Conservation (phyloP, 352 stramenopile genomes). For the Globisporangium perplexum region DNA sequence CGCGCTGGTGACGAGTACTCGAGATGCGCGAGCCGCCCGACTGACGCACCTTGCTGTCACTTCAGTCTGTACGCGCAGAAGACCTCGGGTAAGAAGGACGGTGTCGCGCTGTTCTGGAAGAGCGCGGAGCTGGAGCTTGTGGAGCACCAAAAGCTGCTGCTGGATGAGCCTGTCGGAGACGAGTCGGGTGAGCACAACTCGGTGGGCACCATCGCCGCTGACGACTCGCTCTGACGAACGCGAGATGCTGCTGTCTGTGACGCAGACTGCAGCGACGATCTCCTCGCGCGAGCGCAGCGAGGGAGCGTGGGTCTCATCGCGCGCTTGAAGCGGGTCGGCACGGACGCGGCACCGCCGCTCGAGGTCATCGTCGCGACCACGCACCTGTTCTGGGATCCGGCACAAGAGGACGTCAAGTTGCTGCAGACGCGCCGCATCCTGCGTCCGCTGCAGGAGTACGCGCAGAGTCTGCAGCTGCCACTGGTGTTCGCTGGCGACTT, state of each 20-base stretch:
- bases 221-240: background rate
- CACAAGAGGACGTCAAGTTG: conserved; percentile 80
- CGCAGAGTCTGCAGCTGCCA: conserved; percentile 13
- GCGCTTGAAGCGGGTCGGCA: conserved; percentile 38
- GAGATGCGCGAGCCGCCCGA: too few species aligned
- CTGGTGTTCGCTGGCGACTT: conserved; percentile 76
- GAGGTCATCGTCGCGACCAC: conserved; percentile 73
- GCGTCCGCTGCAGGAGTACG: conserved; percentile 34
- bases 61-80: conserved; percentile 71
- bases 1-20: background rate
- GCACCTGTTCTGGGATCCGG: conserved; percentile 81
- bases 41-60: too few species aligned
- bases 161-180: conserved; percentile 48
- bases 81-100: conserved; percentile 49
- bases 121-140: conserved; percentile 39
- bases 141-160: conserved; percentile 26
- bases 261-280: conserved; percentile 49
- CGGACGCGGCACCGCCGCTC: conserved; percentile 11
- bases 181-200: conserved; percentile 31
- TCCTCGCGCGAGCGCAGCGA: conserved; percentile 36
- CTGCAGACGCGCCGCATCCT: conserved; percentile 63
- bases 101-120: conserved; percentile 72
- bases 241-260: too few species aligned
- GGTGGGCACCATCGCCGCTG: background rate
- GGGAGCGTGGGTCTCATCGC: conserved; percentile 56